A percentile compares a stretch with the other conserved stretches of the same genome.
Conservation (phyloP, 208 protist species). For the Naegleria lovaniensis region DNA sequence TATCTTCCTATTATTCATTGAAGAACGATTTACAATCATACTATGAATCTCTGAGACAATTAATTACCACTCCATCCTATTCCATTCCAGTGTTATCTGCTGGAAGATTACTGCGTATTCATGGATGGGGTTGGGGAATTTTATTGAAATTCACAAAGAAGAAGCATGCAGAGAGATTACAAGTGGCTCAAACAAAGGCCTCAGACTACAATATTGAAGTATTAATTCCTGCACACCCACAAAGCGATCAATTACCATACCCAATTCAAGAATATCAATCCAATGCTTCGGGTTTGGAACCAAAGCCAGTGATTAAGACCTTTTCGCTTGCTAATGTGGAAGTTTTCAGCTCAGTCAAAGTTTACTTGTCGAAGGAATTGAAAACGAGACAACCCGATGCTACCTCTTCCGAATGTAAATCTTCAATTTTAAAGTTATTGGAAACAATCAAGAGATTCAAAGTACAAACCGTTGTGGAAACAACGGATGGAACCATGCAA, state of each 20-base stretch:
- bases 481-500: neutral
- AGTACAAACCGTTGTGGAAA: constrained; percentile 47
- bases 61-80: neutral
- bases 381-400: constrained; percentile 52
- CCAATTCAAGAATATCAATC: neutral
- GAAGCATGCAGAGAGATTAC: neutral
- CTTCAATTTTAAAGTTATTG: constrained; percentile 66
- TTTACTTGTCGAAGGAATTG: constrained; percentile 54
- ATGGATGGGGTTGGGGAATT: constrained; percentile 58
- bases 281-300: neutral
- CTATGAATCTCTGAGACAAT: neutral
- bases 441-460: constrained; percentile 62
- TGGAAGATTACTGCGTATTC: neutral
- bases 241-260: neutral
- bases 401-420: constrained; percentile 61
- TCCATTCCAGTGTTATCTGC: neutral
- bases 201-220: constrained; percentile 10
- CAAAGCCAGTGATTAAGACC: neutral
- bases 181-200: neutral
- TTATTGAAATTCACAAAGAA: constrained; percentile 59
- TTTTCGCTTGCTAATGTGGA: constrained; percentile 31
- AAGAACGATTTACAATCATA: neutral
- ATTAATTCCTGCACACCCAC: neutral
- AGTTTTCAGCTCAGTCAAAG: constrained; percentile 41
- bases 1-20: neutral